These are phyloP conservation scores for Effrenium voratum DNA, from an alignment of 73 alveolate species.

Conservation along the genomic window DNA sequence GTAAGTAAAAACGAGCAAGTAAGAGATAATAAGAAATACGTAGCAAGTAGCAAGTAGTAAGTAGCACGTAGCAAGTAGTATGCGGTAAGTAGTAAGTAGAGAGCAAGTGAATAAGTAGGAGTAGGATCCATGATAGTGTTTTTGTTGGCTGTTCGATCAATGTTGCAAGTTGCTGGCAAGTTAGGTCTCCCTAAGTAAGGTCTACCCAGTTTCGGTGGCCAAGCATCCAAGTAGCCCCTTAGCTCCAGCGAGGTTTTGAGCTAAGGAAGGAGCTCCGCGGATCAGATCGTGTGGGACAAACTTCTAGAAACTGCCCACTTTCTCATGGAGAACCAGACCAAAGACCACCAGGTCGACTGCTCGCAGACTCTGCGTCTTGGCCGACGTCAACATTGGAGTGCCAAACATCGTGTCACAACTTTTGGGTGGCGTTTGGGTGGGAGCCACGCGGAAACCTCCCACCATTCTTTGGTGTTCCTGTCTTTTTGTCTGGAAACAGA, in stretches of 20 bases:
- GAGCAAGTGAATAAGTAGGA: background rate
- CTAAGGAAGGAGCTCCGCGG: background rate
- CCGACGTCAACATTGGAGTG: background rate
- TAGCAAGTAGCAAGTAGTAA: too few relatives aligned
- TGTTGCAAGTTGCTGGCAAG: background rate
- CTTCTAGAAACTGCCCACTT: slow-evolving; percentile 55
- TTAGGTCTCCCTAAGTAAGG: background rate
- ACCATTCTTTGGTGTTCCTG: background rate
- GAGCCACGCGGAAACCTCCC: background rate
- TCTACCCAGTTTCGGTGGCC: background rate
- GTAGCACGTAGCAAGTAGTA: too few relatives aligned
- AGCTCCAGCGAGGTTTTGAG: background rate
- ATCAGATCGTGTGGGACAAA: slow-evolving; percentile 28
- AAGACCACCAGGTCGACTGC: background rate
- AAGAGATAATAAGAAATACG: too few relatives aligned
- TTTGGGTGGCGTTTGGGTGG: background rate
- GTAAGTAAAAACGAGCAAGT: too few relatives aligned
- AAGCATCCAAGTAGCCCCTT: background rate
- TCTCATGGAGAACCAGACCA: background rate
- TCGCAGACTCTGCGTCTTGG: background rate
- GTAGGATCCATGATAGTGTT: background rate
- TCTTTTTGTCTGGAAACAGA: background rate
- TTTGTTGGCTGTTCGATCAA: background rate
- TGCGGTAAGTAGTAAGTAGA: too few relatives aligned
- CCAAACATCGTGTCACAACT: background rate